Conservation (phyloP, 768 basidiomycete species). For the Sporobolomyces roseus region DNA sequence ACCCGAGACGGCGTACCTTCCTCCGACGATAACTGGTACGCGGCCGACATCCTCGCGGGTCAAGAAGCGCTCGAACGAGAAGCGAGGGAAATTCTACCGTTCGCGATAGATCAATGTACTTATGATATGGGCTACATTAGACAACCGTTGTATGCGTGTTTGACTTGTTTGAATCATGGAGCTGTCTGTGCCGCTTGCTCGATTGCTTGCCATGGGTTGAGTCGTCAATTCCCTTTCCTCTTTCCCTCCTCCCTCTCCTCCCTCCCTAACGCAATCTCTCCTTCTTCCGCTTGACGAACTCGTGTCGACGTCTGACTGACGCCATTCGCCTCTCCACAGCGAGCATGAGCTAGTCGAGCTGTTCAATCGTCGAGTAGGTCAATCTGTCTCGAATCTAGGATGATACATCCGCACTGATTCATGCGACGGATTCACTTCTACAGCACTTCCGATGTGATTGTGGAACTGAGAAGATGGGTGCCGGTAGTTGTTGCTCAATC, state of each 20-base stretch:
- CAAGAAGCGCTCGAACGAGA: conserved; percentile 41
- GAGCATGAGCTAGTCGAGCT: conserved; percentile 45
- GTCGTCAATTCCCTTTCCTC: not conserved
- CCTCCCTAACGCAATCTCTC: not conserved
- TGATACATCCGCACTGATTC: not conserved
- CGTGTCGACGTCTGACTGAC: too few species aligned
- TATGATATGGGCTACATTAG: conserved; percentile 36
- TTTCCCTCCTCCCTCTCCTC: not conserved
- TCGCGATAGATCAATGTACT: conserved; percentile 33
- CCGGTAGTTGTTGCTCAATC: conserved; percentile 29
- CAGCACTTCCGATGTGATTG: conserved; percentile 45
- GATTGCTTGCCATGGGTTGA: conserved; percentile 41
- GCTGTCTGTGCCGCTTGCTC: conserved; percentile 42
- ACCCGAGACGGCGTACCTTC: conserved; percentile 36
- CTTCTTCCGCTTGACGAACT: not conserved
- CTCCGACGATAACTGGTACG: conserved; percentile 33
- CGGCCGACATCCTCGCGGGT: conserved; percentile 28
- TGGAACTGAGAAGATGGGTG: conserved; percentile 37
- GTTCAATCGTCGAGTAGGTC: conserved; percentile 39
- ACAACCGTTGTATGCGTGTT: conserved; percentile 42
- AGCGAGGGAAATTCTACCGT: conserved; percentile 39
- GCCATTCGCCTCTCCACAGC: not conserved
- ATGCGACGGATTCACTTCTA: not conserved
- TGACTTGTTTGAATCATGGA: conserved; percentile 31
- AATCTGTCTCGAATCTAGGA: not conserved